Base-by-base conservation (phyloP, 257 asterid genomes). In the Scutellaria galericulata region DNA sequence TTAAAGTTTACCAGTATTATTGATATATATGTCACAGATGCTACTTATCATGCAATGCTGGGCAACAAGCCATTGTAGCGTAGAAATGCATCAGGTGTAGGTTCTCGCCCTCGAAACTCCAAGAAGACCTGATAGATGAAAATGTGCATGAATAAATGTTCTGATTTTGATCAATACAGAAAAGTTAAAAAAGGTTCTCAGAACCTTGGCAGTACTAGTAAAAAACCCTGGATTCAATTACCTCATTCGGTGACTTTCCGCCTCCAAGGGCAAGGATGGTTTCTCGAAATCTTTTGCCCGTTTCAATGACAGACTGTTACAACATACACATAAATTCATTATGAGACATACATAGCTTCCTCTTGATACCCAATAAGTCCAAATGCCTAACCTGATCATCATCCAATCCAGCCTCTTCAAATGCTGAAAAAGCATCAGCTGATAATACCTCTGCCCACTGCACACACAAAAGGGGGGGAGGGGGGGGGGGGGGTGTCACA, bases 381-480 rank as follows among this genome's bases (percentile, higher is more conserved):
- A 61, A 72, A 14, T 70, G 11, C 10, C 54, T 65, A 41, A 84
- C 88, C 86, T 79, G 71, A 52, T 85, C 78, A 60, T 82, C 66
- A 42, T 78, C 80, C 80, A 85, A 66, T 44, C 86, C 89, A n/a
- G 71, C 75, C 66, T 84, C 83, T 79, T 85, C 89, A 78, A 85
- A 85, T 51, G 87, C 87, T 5, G 83, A 82, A 74, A 82, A 85
- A 37, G 87, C 89, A 71, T 85, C 87, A 9, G 80, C 79, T 52
- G 89, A 81, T 68, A 85, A 31, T 51, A 82, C 83, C 83, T 85
- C 89, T 44, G 87, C 85, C 87, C 89, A 85, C 87, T 85, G 83
- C 7, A 59, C 55, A 57, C 2, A 55, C n/a, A 27, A 27, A n/a
- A n/a, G n/a, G n/a, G n/a, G n/a, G n/a, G 35, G 0, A 0, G 5